These are phyloP conservation scores for Amylostereum areolatum DNA, from an alignment of 1,284 basidiomycete species.

Conservation along the genomic window DNA sequence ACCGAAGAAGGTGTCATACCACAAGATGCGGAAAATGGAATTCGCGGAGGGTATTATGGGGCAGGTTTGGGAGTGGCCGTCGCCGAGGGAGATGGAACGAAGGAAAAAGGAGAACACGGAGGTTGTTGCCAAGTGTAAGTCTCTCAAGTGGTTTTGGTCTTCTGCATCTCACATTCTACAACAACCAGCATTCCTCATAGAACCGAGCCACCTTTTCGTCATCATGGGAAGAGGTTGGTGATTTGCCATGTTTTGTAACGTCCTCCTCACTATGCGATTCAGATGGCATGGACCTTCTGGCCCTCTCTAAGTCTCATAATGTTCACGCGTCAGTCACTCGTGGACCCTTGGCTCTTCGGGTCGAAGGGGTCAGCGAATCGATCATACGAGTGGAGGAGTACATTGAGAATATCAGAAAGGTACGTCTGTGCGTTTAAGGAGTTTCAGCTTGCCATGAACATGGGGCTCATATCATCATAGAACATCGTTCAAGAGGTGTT, in stretches of 20 bases:
- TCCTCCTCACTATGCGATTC: background rate
- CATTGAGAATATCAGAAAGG: slow-evolving; percentile 24
- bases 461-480: slow-evolving; percentile 30
- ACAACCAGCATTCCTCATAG: slow-evolving; percentile 47
- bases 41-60: slow-evolving; percentile 57
- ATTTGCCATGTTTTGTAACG: slow-evolving; percentile 1
- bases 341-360: slow-evolving; percentile 49
- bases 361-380: slow-evolving; percentile 46
- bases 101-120: slow-evolving; percentile 48
- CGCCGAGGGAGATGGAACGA: slow-evolving; percentile 45
- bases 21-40: slow-evolving; percentile 34
- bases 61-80: slow-evolving; percentile 62
- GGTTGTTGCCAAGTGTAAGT: slow-evolving; percentile 42
- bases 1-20: slow-evolving; percentile 22
- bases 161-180: background rate
- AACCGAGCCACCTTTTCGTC: slow-evolving; percentile 57
- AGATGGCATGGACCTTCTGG: slow-evolving; percentile 62
- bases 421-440: slow-evolving; percentile 16
- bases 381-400: slow-evolving; percentile 3
- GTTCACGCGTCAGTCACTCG: slow-evolving; percentile 55
- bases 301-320: slow-evolving; percentile 51
- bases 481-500: slow-evolving; percentile 43
- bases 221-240: slow-evolving; percentile 65
- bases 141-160: slow-evolving; percentile 1
- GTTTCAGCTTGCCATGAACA: too few species aligned